A percentile compares a stretch with the other conserved stretches of the same genome.
These are phyloP conservation scores for Boletellus sp. DNA, from an alignment of 1,284 basidiomycete genomes.

Conservation along the genomic window DNA sequence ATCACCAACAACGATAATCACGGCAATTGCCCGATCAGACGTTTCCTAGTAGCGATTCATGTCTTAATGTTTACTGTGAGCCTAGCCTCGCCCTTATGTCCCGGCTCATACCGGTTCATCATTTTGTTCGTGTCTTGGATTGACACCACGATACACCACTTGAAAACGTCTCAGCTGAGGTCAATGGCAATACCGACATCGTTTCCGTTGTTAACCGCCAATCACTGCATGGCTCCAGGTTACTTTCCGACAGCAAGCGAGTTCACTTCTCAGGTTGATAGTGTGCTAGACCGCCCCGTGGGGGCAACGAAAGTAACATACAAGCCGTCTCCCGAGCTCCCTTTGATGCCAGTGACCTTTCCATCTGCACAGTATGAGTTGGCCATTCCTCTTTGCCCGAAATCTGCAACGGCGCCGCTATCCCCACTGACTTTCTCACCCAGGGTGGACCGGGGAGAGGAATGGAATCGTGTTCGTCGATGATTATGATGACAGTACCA, in stretches of 20 bases:
- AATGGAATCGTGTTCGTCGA: background rate
- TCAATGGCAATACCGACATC: background rate
- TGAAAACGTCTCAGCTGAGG: too few relatives aligned
- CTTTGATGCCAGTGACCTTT: background rate
- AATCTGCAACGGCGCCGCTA: too few relatives aligned
- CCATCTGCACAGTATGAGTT: background rate
- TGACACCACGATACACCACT: too few relatives aligned
- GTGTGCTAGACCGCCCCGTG: background rate
- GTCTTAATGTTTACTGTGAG: too few relatives aligned
- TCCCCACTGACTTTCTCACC: too few relatives aligned
- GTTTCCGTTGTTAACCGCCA: constrained; percentile 2
- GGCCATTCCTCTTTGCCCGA: background rate
- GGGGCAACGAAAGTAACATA: background rate
- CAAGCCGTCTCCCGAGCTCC: background rate
- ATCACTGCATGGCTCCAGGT: constrained; percentile 12
- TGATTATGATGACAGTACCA: background rate
- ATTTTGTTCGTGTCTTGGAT: background rate
- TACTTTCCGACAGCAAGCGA: constrained; percentile 7
- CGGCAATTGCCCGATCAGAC: too few relatives aligned
- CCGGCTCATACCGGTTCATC: background rate
- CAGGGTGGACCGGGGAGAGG: too few relatives aligned
- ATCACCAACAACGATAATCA: too few relatives aligned
- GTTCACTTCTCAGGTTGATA: background rate
- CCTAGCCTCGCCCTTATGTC: too few relatives aligned
- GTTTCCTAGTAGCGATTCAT: too few relatives aligned